A percentile compares a stretch with the other conserved stretches of the same genome.
phyloP scores from a whole-genome alignment of 2,329 filamentous ascomycete species.

The Talaromyces islandicus region DNA sequence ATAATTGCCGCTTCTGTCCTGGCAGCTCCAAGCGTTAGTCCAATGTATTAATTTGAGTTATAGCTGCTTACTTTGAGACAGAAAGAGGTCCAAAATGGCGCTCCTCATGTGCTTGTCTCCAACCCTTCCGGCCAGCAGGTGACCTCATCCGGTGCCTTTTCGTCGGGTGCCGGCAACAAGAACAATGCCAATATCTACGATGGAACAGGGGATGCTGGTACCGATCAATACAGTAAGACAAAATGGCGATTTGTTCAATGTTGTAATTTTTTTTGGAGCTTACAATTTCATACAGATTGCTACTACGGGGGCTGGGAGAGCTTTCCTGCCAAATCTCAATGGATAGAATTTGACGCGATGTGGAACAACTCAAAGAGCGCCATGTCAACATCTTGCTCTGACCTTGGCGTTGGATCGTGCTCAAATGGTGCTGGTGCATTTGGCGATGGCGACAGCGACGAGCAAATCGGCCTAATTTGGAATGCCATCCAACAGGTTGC shows the following conservation, averaged over 20 bases:
- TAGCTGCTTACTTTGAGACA: not conserved
- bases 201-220: conserved; percentile 6
- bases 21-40: not conserved
- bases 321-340: conserved; percentile 3
- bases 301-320: conserved; percentile 8
- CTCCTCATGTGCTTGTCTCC: conserved; percentile 5
- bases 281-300: not conserved
- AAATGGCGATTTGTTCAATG: not conserved
- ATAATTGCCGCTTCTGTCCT: not conserved
- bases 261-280: not conserved
- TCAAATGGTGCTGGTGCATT: conserved; percentile 4
- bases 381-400: conserved; percentile 5
- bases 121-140: conserved; percentile 7
- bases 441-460: not conserved
- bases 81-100: conserved; percentile 3
- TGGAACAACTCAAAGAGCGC: conserved; percentile 10
- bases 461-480: conserved; percentile 9
- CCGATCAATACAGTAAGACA: conserved; percentile 4
- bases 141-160: conserved; percentile 7
- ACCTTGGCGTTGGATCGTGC: conserved; percentile 6
- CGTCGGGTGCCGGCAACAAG: conserved; percentile 3
- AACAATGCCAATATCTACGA: conserved; percentile 8
- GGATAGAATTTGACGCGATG: conserved; percentile 10
- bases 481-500: conserved; percentile 11
- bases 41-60: not conserved